A percentile compares a stretch with the other conserved stretches of the same genome.
Evolutionary conservation across 805 yeast genomes (phyloP).

Genomic region (Suhomyces tanzawaensis): DNA sequence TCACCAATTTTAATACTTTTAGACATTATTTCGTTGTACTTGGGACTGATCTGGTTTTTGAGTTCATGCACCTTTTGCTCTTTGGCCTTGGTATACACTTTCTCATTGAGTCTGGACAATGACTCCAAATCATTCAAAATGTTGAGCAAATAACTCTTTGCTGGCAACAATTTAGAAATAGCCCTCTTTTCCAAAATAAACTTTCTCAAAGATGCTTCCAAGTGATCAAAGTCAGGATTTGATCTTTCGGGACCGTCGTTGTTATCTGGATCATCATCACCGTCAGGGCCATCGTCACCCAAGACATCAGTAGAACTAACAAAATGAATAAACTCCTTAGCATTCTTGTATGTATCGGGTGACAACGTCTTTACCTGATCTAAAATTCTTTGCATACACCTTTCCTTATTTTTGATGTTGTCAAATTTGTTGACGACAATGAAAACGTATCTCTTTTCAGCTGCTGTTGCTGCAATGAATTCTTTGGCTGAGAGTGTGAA

Average conservation of each 20-base stretch:
- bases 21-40: conserved; percentile 51
- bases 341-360: conserved; percentile 87
- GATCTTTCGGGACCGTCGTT: conserved; percentile 24
- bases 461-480: conserved; percentile 84
- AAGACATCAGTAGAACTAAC: conserved; percentile 63
- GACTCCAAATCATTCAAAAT: conserved; percentile 61
- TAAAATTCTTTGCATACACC: conserved; percentile 73
- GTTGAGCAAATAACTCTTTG: conserved; percentile 78
- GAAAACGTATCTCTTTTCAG: conserved; percentile 87
- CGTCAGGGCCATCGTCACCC: conserved; percentile 28
- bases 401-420: conserved; percentile 72
- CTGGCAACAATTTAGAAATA: conserved; percentile 85
- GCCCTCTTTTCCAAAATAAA: conserved; percentile 89
- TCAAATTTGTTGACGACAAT: conserved; percentile 94
- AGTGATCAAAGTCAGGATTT: conserved; percentile 71
- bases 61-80: conserved; percentile 49
- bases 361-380: conserved; percentile 83
- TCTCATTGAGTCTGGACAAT: conserved; percentile 62
- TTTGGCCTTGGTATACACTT: conserved; percentile 50
- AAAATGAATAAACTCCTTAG: conserved; percentile 91
- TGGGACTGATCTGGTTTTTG: conserved; percentile 54
- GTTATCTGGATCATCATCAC: conserved; percentile 31
- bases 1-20: conserved; percentile 57
- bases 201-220: conserved; percentile 81
- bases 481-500: conserved; percentile 93